Base-by-base conservation (phyloP, 306 rosid genomes). In the Lathyrus aphaca region DNA sequence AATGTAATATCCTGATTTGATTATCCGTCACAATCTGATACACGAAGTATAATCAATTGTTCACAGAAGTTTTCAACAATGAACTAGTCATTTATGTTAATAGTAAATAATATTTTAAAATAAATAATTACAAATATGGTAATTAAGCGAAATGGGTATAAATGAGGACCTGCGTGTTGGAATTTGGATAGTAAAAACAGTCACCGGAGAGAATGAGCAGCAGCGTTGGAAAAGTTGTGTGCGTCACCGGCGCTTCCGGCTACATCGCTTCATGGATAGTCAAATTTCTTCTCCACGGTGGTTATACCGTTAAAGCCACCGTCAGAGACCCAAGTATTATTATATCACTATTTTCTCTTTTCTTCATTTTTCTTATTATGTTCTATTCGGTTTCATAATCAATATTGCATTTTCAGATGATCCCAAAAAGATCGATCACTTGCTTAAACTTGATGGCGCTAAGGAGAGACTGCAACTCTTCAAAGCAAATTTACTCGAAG, bases 211-310 rank as follows among this genome's bases (percentile, higher is more conserved):
- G 2, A 35, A 35, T 82, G 86, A 82, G 71, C 70, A 68, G 75
- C 14, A 65, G 39, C 29, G 50, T 3, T 8, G 76, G 56, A 11
- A 73, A 69, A 45, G 61, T 83, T n/a, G 82, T 80, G 56, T 80
- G 87, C 9, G 87, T 83, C 1, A 83, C 87, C 0, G 87, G 87
- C 12, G 87, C 84, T 55, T 79, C 87, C 1, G 87, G 87, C 12
- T 83, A 67, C 32, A 79, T 83, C 23, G 87, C 87, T 18, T 83
- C 87, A 51, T 83, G 84, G 80, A 56, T 83, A 9, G 88, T 84
- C 43, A 78, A 68, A 32, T 55, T 71, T 30, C 83, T 84, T 57
- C 78, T 84, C 11, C 38, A 32, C 23, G 73, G 83, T 15, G 85
- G 88, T 6, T 80, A 84, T 54, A 74, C 71, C 2, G 79, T 84